A percentile compares a stretch with the other conserved stretches of the same genome.
Conservation (phyloP, 2,329 filamentous ascomycete genomes). For the Chaetomium globosum region DNA sequence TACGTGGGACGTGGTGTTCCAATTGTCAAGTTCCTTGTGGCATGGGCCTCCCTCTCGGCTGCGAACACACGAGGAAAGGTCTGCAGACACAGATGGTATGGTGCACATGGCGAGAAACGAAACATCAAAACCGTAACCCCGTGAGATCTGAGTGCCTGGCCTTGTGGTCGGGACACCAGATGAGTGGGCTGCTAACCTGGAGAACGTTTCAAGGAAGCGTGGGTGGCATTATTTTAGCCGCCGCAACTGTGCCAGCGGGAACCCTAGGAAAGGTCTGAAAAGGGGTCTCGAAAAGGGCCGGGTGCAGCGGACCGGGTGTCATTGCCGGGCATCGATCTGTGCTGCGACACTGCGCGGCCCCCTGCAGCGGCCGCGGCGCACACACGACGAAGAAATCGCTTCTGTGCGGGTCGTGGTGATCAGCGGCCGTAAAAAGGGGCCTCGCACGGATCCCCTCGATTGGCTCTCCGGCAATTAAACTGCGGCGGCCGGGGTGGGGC, state of each 20-base stretch:
- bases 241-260: constrained; percentile 16
- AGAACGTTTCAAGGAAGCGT: constrained; percentile 14
- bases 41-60: constrained; percentile 4
- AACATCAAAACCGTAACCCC: constrained; percentile 17
- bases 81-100: constrained; percentile 10
- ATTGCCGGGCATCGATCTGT: constrained; percentile 7
- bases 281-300: background rate
- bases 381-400: constrained; percentile 9
- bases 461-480: constrained; percentile 13
- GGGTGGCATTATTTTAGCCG: constrained; percentile 17
- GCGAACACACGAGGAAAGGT: constrained; percentile 8
- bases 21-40: background rate
- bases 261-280: background rate
- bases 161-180: constrained; percentile 1
- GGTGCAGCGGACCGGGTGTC: background rate
- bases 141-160: constrained; percentile 1
- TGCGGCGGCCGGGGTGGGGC: constrained; percentile 23
- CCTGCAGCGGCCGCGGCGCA: constrained; percentile 26
- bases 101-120: constrained; percentile 23
- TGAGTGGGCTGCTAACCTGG: constrained; percentile 1
- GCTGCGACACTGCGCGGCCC: constrained; percentile 12
- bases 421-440: constrained; percentile 15
- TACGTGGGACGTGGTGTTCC: background rate
- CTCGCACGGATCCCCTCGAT: constrained; percentile 21
- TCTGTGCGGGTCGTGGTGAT: background rate